These are phyloP conservation scores for Epichloe bromicola DNA, from an alignment of 2,329 filamentous ascomycete species.

Conservation along the genomic window DNA sequence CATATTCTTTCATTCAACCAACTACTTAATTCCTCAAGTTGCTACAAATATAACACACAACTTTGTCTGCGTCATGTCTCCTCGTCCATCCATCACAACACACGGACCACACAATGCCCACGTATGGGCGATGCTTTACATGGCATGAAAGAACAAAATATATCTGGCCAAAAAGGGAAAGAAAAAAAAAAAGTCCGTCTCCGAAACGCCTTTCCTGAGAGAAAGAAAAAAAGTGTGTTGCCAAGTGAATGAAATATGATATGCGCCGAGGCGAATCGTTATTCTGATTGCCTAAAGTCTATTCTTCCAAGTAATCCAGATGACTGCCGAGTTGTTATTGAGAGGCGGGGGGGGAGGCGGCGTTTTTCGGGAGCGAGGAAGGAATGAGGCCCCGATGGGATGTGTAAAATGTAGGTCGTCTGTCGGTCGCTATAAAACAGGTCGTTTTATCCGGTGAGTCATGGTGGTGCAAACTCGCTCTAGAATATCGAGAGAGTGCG, in stretches of 20 bases:
- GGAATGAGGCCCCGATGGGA: neutral
- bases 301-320: neutral
- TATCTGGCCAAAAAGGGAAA: neutral
- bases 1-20: neutral
- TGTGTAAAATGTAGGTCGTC: neutral
- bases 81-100: neutral
- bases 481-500: neutral
- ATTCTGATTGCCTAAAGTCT: neutral
- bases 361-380: neutral
- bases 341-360: neutral
- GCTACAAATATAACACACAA: neutral
- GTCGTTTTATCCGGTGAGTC: neutral
- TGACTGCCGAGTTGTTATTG: neutral
- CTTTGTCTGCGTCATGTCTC: neutral
- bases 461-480: neutral
- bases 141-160: neutral
- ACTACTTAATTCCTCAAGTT: neutral
- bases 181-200: neutral
- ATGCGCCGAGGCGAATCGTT: conserved; percentile 2
- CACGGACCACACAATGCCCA: neutral
- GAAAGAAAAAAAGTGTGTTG: neutral
- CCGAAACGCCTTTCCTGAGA: conserved; percentile 4
- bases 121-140: conserved; percentile 1
- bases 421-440: conserved; percentile 1
- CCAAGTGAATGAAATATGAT: neutral